These are phyloP conservation scores for Nicotiana rustica DNA, from an alignment of 305 asterid species.

Conservation along the genomic window DNA sequence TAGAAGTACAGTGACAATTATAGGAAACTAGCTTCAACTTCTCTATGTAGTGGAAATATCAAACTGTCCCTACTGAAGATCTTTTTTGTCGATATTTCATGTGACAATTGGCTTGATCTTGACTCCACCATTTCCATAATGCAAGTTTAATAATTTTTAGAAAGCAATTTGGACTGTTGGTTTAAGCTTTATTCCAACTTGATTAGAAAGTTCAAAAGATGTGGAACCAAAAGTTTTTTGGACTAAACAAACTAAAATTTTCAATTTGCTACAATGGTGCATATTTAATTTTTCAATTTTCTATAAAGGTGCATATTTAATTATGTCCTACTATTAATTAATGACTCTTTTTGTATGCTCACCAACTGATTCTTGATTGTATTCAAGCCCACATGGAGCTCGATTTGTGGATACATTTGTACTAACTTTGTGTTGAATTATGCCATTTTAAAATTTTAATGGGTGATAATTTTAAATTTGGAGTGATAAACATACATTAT, in stretches of 20 bases:
- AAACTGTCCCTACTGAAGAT: constrained; percentile 26
- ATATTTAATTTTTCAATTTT: neutral
- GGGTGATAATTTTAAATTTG: neutral
- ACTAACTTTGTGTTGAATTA: no score
- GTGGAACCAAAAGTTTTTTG: neutral
- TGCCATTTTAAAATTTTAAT: neutral
- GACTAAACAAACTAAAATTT: neutral
- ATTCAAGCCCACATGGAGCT: neutral
- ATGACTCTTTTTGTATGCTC: neutral
- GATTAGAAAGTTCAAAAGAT: constrained; percentile 16
- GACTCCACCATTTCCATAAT: constrained; percentile 29
- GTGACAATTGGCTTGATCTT: constrained; percentile 28
- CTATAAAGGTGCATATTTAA: neutral
- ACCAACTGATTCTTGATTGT: constrained; percentile 12
- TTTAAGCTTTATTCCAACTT: constrained; percentile 28
- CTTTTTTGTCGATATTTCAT: constrained; percentile 12
- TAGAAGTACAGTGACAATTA: constrained; percentile 1
- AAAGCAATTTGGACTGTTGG: constrained; percentile 22
- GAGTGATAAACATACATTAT: neutral
- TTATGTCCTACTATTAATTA: neutral
- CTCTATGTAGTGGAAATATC: neutral
- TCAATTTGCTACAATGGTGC: neutral
- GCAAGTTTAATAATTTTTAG: constrained; percentile 7
- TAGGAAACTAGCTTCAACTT: constrained; percentile 8
- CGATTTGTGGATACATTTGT: neutral